Base-by-base conservation (phyloP, 2,329 filamentous ascomycete genomes). In the Aspergillus puulaauensis region DNA sequence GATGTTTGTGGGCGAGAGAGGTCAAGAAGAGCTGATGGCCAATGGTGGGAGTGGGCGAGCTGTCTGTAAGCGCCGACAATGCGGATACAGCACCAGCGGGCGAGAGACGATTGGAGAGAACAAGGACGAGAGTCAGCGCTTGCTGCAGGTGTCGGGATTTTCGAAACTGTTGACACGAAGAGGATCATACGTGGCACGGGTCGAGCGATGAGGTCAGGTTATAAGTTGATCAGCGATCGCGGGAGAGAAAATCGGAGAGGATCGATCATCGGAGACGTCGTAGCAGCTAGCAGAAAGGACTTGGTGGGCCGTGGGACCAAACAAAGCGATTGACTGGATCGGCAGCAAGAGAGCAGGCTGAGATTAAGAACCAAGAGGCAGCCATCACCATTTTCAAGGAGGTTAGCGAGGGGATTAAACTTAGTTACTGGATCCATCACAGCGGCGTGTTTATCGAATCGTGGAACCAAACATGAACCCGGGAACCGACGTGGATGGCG, bases 21-120 rank as follows among this genome's bases (percentile, higher is more conserved):
- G 41, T 17, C 19, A 37, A 43, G 43, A 43, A 27, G 27, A 21
- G 41, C 40, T 19, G 40, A 58, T 55, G 54, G 53, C 66, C 66
- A 67, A 68, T 66, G 52, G 35, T 39, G 47, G 45, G 47, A 56
- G 44, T 40, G 35, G 21, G 40, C 27, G 54, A 44, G 27, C 39
- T 51, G 49, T 53, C 23, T 60, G 49, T 57, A 67, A 64, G 66
- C 66, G 64, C 66, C 62, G 57, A 60, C 61, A 60, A 48, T 54
- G 60, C 59, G 56, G 59, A 65, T 59, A 55, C 58, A 48, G 49
- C 33, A 49, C 35, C 19, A 35, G 52, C 39, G 47, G 51, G 56
- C 35, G 35, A 56, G 12, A 46, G 52, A 44, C 52, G 52, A 61
- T 57, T 56, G 52, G 50, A 54, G 58, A 27, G 48, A 37, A 57